Percentiles rank a stretch among this genome's conserved stretches.
Conservation (phyloP, 2,329 filamentous ascomycete genomes). For the Aspergillus quadricinctus region DNA sequence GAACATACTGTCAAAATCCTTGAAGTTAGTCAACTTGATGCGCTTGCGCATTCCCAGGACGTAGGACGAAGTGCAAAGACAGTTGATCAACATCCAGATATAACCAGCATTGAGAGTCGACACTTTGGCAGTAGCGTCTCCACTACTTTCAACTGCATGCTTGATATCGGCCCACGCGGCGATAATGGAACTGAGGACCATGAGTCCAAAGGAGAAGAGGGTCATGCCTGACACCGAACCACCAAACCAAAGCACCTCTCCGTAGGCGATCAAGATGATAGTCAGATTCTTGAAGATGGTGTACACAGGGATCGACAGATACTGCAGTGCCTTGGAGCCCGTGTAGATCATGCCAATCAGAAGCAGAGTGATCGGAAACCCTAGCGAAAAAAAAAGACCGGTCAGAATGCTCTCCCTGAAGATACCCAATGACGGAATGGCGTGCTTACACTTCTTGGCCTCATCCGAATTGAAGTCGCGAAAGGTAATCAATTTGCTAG, state of each 20-base stretch:
- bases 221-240: constrained; percentile 83
- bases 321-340: constrained; percentile 90
- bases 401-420: constrained; percentile 3
- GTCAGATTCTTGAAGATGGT: constrained; percentile 99
- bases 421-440: background rate
- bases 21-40: constrained; percentile 99
- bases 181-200: constrained; percentile 91
- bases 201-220: constrained; percentile 89
- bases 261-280: constrained; percentile 97
- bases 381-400: constrained; percentile 42
- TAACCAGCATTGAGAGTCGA: constrained; percentile 93
- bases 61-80: constrained; percentile 87
- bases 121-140: constrained; percentile 67
- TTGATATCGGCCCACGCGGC: constrained; percentile 97
- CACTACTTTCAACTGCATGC: constrained; percentile 66
- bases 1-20: constrained; percentile 94
- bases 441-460: constrained; percentile 77
- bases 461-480: constrained; percentile 81
- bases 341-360: constrained; percentile 99
- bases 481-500: constrained; percentile 74
- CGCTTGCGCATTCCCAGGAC: constrained; percentile 93
- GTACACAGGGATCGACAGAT: constrained; percentile 94
- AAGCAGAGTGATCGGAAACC: constrained; percentile 94
- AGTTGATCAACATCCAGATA: constrained; percentile 97
- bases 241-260: constrained; percentile 97